Percentiles rank a stretch among this genome's conserved stretches.
Evolutionary conservation across 352 stramenopile species (phyloP).

Genomic region (Phytophthora tentaculata): DNA sequence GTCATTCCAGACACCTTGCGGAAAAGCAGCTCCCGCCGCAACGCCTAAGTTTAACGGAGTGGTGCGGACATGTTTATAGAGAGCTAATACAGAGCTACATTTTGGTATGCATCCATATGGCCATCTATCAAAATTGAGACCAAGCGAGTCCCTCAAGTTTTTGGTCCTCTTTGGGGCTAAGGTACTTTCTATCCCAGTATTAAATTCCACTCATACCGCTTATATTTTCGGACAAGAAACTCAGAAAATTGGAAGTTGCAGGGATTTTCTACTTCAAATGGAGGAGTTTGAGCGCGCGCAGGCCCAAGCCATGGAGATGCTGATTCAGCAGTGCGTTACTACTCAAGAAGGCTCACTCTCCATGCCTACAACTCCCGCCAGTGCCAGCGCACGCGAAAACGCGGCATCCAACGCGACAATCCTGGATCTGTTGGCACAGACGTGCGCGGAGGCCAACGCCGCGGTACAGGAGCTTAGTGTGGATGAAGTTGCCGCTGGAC

Average conservation of each 20-base stretch:
- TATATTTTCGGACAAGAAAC: neutral
- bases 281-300: slow-evolving; percentile 59
- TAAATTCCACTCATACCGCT: too few species aligned
- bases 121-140: too few species aligned
- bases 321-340: slow-evolving; percentile 60
- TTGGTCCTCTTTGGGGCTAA: too few species aligned
- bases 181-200: too few species aligned
- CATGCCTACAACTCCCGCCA: neutral
- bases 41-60: too few species aligned
- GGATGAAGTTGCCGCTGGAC: slow-evolving; percentile 57
- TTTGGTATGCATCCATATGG: too few species aligned
- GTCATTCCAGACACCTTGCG: too few species aligned
- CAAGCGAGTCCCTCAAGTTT: too few species aligned
- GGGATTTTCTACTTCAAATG: slow-evolving; percentile 16
- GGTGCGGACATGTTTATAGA: too few species aligned
- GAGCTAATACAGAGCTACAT: too few species aligned
- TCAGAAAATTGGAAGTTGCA: neutral
- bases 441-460: slow-evolving; percentile 67
- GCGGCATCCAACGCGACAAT: slow-evolving; percentile 50
- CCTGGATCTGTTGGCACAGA: slow-evolving; percentile 70
- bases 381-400: slow-evolving; percentile 13
- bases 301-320: slow-evolving; percentile 58
- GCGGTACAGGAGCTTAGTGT: slow-evolving; percentile 55
- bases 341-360: slow-evolving; percentile 4
- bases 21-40: too few species aligned